Conservation (phyloP, 257 asterid genomes). For the Ocimum tenuiflorum region DNA sequence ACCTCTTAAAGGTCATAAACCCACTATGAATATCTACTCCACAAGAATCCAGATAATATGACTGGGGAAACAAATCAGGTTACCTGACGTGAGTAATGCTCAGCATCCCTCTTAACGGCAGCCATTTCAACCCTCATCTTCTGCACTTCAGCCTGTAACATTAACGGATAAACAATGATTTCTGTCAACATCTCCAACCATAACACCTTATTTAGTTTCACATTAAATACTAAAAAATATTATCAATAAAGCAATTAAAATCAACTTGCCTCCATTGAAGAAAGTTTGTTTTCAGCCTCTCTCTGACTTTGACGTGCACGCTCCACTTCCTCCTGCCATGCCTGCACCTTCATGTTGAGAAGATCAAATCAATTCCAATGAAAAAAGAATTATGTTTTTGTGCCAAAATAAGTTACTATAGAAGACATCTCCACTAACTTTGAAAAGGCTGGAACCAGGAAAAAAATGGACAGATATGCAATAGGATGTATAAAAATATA, state of each 20-base stretch:
- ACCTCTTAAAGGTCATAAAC: background rate
- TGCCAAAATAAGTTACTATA: background rate
- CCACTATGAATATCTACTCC: background rate
- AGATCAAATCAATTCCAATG: constrained; percentile 24
- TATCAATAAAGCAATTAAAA: constrained; percentile 8
- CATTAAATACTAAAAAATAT: background rate
- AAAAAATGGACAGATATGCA: background rate
- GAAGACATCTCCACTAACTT: constrained; percentile 1
- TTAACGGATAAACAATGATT: constrained; percentile 15
- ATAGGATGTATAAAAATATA: background rate
- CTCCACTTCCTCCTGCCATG: constrained; percentile 99
- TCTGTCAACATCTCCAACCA: constrained; percentile 14
- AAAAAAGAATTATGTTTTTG: background rate
- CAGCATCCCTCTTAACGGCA: constrained; percentile 98
- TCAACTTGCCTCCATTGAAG: constrained; percentile 86
- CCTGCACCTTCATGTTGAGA: constrained; percentile 63
- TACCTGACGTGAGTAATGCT: constrained; percentile 97
- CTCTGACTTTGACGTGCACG: constrained; percentile 95
- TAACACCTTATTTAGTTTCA: constrained; percentile 8
- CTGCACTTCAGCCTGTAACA: constrained; percentile 82
- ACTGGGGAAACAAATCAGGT: background rate
- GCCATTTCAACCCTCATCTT: constrained; percentile 98
- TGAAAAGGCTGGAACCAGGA: background rate
- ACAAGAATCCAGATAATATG: constrained; percentile 15
- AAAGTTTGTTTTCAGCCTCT: constrained; percentile 92